Evolutionary conservation across 2,329 filamentous ascomycete species (phyloP).

Genomic region (Aphanocladium album): DNA sequence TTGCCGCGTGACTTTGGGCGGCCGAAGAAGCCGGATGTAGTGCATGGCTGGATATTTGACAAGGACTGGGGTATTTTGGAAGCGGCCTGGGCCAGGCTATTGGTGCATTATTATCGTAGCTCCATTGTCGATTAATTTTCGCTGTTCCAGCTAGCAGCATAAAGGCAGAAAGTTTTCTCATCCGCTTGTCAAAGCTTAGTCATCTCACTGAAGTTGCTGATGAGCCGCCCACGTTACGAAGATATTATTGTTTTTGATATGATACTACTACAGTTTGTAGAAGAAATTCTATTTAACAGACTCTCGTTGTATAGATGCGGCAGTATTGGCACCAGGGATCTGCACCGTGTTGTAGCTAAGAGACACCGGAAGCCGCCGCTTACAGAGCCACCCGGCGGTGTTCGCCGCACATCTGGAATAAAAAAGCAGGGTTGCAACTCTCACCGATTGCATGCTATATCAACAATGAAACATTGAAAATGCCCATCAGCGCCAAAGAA

Average conservation of each 20-base stretch:
- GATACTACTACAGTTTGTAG: background rate
- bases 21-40: slow-evolving; percentile 51
- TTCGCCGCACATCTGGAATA: background rate
- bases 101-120: background rate
- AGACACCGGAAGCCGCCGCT: slow-evolving; percentile 15
- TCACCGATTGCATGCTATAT: background rate
- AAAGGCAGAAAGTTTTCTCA: background rate
- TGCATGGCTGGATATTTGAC: slow-evolving; percentile 41
- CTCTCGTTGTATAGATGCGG: no score
- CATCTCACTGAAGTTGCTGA: background rate
- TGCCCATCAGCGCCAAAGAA: slow-evolving; percentile 18
- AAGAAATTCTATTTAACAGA: background rate
- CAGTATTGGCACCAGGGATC: background rate
- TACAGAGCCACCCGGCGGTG: background rate
- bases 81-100: background rate
- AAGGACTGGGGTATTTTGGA: background rate
- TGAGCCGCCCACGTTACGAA: no score
- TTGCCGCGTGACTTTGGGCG: slow-evolving; percentile 33
- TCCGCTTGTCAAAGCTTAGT: background rate
- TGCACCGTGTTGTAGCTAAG: background rate
- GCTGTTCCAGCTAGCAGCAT: background rate
- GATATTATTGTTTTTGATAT: background rate
- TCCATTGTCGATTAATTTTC: background rate
- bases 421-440: background rate
- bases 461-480: slow-evolving; percentile 16